Evolutionary conservation across 306 rosid genomes (phyloP), one percentile per base, ranked within the genome.

Genomic region (Quillaja saponaria): DNA sequence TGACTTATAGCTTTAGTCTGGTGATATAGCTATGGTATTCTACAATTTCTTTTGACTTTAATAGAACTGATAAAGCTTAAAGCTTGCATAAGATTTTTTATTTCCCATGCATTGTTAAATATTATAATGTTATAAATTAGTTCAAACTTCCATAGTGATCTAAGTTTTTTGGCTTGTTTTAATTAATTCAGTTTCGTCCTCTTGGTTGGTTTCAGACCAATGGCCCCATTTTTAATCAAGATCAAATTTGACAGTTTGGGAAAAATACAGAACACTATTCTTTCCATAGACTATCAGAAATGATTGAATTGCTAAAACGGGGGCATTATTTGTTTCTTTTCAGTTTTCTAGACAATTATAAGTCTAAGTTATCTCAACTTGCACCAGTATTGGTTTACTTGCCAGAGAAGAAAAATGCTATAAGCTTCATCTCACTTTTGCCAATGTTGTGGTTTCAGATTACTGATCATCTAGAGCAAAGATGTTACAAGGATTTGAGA

Each of bases 401-500:
- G 64, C n/a, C 28, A 25, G 55, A 14, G 53, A 53, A 64, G 42
- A 34, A 46, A 42, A 50, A 19, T 37, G 42, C 13, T 6, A 35
- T 56, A n/a, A 49, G 13, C 44, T 58, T 55, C 60, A 34, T 66
- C 65, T 76, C 39, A 67, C 53, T 58, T 47, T 40, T 41, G 46
- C 57, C 64, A 40, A 21, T 79, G 68, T 56, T 69, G 67, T 68
- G 44, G 62, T 40, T 73, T 25, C 80, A 92, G 98, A 86, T 92
- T 69, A 84, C 95, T 13, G 86, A 82, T 4, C 64, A 52, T 63
- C 72, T 92, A 71, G 96, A 92, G 77, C 95, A 81, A 76, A 75
- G 90, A 66, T 92, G 82, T 71, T 92, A 79, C 85, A 92, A 88
- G 81, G 95, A 88, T 71, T 68, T 88, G 82, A 92, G 98, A 42